Conservation (phyloP, 179 eudicot species). For the Spergularia azorica region DNA sequence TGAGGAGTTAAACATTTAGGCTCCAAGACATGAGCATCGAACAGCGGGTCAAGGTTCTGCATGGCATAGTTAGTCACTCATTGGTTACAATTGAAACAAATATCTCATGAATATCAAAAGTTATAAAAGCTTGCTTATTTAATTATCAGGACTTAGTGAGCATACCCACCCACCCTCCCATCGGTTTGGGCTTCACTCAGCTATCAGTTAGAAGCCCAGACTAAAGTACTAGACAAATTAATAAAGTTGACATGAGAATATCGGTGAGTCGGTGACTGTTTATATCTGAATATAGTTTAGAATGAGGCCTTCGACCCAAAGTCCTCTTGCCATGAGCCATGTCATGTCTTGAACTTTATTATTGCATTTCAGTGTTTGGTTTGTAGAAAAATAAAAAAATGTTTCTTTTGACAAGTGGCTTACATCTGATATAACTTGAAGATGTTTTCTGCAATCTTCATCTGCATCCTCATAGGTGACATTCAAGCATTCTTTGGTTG, state of each 20-base stretch:
- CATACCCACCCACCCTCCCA: no score
- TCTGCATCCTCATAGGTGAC: conserved; percentile 3
- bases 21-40: conserved; percentile 15
- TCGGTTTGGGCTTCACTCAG: no score
- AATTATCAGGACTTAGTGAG: no score
- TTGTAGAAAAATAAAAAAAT: neutral
- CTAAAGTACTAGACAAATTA: no score
- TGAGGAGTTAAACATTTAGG: conserved; percentile 28
- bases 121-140: no score
- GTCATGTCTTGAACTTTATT: neutral
- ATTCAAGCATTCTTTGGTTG: conserved; percentile 17
- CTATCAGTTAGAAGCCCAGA: no score
- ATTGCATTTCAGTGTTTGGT: neutral
- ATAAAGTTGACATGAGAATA: no score
- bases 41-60: conserved; percentile 32
- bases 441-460: conserved; percentile 14
- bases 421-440: conserved; percentile 27
- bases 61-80: neutral
- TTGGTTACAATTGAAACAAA: neutral
- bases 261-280: no score
- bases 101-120: neutral
- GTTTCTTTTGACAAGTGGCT: neutral
- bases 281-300: neutral
- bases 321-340: conserved; percentile 1
- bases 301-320: neutral